These are phyloP conservation scores for Pseudoneurospora amorphoporcata DNA, from an alignment of 495 filamentous ascomycete genomes.

Conservation along the genomic window DNA sequence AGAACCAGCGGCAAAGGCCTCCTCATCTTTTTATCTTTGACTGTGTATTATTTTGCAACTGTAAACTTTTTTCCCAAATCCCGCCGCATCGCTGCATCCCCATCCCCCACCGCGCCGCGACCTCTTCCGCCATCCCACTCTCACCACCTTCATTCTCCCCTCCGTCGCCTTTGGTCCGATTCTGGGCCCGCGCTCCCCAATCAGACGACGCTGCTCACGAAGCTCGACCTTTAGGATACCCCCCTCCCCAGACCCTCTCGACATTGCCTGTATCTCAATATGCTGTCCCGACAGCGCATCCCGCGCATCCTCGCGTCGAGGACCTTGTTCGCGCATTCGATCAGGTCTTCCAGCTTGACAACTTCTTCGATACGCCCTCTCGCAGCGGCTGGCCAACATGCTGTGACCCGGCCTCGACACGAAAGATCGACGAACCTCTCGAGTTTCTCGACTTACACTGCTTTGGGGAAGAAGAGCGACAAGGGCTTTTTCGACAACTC, in stretches of 20 bases:
- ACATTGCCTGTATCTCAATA: constrained; percentile 5
- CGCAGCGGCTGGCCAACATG: constrained; percentile 4
- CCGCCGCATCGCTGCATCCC: not conserved
- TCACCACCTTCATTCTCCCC: not conserved
- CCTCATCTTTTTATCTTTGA: not conserved
- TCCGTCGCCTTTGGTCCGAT: not conserved
- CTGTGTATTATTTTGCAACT: not conserved
- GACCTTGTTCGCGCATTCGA: constrained; percentile 3
- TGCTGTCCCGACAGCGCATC: constrained; percentile 26
- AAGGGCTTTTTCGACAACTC: constrained; percentile 32
- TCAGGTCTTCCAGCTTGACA: constrained; percentile 8
- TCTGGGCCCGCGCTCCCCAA: not conserved
- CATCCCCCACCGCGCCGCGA: not conserved
- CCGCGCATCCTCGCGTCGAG: constrained; percentile 16
- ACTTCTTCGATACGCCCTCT: constrained; percentile 9
- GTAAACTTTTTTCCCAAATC: not conserved
- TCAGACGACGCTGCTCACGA: not conserved
- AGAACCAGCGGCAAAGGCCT: not conserved
- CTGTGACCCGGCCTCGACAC: constrained; percentile 9
- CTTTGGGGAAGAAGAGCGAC: constrained; percentile 32
- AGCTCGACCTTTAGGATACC: not conserved
- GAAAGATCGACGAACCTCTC: constrained; percentile 9
- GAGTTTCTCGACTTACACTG: constrained; percentile 30
- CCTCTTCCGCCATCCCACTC: not conserved
- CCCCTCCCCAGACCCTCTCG: not conserved